These are phyloP conservation scores for Eremochloa ophiuroides DNA, from an alignment of 176 grass and related monocot species.

Conservation along the genomic window DNA sequence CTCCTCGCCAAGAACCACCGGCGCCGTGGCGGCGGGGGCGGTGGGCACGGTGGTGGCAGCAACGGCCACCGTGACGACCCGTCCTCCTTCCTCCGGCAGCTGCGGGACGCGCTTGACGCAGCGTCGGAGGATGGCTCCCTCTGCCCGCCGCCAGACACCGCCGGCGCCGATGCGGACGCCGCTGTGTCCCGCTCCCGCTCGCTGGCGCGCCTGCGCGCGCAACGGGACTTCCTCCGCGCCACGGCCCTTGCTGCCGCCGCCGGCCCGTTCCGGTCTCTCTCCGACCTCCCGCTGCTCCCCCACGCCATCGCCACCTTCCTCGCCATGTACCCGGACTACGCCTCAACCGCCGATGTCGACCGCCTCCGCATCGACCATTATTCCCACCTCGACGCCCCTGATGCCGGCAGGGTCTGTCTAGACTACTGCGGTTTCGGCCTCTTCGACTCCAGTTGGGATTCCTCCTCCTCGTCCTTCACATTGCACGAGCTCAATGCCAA, in stretches of 20 bases:
- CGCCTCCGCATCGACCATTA: conserved; percentile 76
- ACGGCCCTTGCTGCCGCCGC: conserved; percentile 69
- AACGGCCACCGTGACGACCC: conserved; percentile 27
- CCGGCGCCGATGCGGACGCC: conserved; percentile 40
- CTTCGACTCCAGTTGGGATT: conserved; percentile 78
- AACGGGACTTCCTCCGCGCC: conserved; percentile 86
- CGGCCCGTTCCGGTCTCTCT: conserved; percentile 52
- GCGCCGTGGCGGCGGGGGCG: conserved; percentile 13
- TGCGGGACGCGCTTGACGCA: conserved; percentile 73
- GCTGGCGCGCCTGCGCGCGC: conserved; percentile 82
- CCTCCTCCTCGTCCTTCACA: conserved; percentile 72
- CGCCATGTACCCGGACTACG: conserved; percentile 91
- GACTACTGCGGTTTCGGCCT: conserved; percentile 99
- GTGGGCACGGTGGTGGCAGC: conserved; percentile 2
- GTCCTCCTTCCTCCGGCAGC: conserved; percentile 59
- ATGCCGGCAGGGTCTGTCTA: conserved; percentile 68
- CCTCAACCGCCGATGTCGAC: conserved; percentile 67
- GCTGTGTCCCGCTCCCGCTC: conserved; percentile 78
- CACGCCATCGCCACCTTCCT: conserved; percentile 78
- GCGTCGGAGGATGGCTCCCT: conserved; percentile 82
- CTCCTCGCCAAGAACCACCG: conserved; percentile 77
- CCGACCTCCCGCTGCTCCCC: conserved; percentile 58
- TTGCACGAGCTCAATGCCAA: conserved; percentile 92
- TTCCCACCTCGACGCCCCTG: conserved; percentile 62
- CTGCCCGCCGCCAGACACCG: conserved; percentile 49